Conservation (phyloP, 2,329 filamentous ascomycete genomes). For the Beauveria asiatica region DNA sequence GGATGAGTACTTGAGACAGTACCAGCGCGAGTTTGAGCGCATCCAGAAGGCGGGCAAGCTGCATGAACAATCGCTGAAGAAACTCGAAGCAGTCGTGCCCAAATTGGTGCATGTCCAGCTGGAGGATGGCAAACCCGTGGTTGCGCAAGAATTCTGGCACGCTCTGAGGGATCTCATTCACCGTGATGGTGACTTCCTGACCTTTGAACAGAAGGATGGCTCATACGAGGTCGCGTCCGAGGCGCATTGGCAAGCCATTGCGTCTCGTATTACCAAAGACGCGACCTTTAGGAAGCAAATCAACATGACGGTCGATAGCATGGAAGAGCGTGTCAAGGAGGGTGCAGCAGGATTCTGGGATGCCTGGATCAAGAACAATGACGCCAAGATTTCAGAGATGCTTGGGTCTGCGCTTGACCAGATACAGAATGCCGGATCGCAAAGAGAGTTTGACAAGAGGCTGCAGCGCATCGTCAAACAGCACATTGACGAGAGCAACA, state of each 20-base stretch:
- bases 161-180: conserved; percentile 50
- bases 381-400: conserved; percentile 26
- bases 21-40: conserved; percentile 22
- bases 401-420: conserved; percentile 26
- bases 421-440: conserved; percentile 25
- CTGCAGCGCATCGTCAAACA: conserved; percentile 30
- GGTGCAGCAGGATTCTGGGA: conserved; percentile 37
- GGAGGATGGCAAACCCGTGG: conserved; percentile 41
- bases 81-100: conserved; percentile 45
- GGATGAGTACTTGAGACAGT: conserved; percentile 18
- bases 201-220: conserved; percentile 31
- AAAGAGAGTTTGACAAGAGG: conserved; percentile 25
- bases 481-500: conserved; percentile 24
- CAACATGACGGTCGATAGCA: conserved; percentile 18
- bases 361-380: conserved; percentile 44
- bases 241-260: conserved; percentile 38
- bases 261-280: conserved; percentile 31
- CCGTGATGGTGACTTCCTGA: conserved; percentile 38
- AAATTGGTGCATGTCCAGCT: conserved; percentile 46
- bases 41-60: conserved; percentile 24
- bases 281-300: conserved; percentile 21
- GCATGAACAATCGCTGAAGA: conserved; percentile 30
- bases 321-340: conserved; percentile 15
- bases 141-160: conserved; percentile 57
- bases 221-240: conserved; percentile 34